phyloP scores from a whole-genome alignment of 164 flowering plant genomes.

The Amborella trichopoda region DNA sequence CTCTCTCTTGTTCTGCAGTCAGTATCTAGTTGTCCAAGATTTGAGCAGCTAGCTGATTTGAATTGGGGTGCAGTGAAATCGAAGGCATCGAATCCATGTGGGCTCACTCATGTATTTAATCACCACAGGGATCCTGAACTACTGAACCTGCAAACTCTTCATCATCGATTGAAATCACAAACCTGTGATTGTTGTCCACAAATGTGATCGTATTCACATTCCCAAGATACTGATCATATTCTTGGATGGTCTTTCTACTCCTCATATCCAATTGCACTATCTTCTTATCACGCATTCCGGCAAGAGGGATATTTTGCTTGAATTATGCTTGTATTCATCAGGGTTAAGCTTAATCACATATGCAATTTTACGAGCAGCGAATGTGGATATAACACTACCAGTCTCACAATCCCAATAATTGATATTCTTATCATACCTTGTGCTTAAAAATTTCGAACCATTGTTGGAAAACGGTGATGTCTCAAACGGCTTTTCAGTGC shows the following conservation, averaged over 20 bases:
- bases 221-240: slow-evolving; percentile 96
- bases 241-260: slow-evolving; percentile 78
- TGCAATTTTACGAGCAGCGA: slow-evolving; percentile 84
- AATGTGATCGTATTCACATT: slow-evolving; percentile 94
- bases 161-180: slow-evolving; percentile 95
- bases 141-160: slow-evolving; percentile 95
- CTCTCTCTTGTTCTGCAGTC: slow-evolving; percentile 90
- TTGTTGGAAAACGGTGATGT: slow-evolving; percentile 16
- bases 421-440: slow-evolving; percentile 92
- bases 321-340: slow-evolving; percentile 93
- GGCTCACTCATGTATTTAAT: slow-evolving; percentile 98
- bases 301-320: slow-evolving; percentile 83
- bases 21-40: slow-evolving; percentile 97
- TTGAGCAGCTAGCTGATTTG: slow-evolving; percentile 95
- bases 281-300: slow-evolving; percentile 98
- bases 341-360: slow-evolving; percentile 95
- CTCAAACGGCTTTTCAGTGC: slow-evolving; percentile 79
- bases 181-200: slow-evolving; percentile 86
- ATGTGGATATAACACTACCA: slow-evolving; percentile 80
- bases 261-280: slow-evolving; percentile 99
- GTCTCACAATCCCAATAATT: slow-evolving; percentile 99
- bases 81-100: slow-evolving; percentile 99
- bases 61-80: slow-evolving; percentile 83
- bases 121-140: slow-evolving; percentile 95
- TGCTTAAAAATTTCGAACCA: slow-evolving; percentile 63